Evolutionary conservation across 2,329 filamentous ascomycete genomes (phyloP).

Genomic region (Cercospora nicotianae): DNA sequence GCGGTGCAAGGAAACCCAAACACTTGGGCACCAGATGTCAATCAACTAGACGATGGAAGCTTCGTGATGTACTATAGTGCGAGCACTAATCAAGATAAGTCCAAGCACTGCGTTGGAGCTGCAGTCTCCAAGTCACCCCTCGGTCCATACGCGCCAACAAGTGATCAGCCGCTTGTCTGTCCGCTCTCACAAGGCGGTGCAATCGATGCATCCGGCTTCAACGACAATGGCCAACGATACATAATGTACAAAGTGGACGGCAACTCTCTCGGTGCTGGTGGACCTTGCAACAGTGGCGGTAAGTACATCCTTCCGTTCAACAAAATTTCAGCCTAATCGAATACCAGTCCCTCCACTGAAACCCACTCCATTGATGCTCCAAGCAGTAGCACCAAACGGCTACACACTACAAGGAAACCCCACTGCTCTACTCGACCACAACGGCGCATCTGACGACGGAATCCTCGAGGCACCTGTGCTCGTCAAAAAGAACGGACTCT

Average conservation of each 20-base stretch:
- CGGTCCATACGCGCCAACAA: conserved; percentile 37
- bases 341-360: conserved; percentile 33
- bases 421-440: conserved; percentile 34
- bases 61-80: conserved; percentile 42
- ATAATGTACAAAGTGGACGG: conserved; percentile 42
- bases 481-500: conserved; percentile 31
- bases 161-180: conserved; percentile 32
- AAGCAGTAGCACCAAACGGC: conserved; percentile 37
- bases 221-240: conserved; percentile 37
- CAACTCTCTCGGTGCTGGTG: conserved; percentile 35
- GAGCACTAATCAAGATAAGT: conserved; percentile 25
- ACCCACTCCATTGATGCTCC: conserved; percentile 37
- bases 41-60: conserved; percentile 43
- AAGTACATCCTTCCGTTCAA: no score
- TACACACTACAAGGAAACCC: conserved; percentile 32
- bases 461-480: conserved; percentile 39
- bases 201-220: conserved; percentile 39
- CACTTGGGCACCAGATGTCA: conserved; percentile 64
- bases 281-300: conserved; percentile 37
- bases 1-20: conserved; percentile 49
- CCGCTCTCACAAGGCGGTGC: conserved; percentile 36
- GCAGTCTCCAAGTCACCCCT: conserved; percentile 31
- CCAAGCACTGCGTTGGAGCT: conserved; percentile 40
- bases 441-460: conserved; percentile 35
- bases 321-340: no score